Evolutionary conservation across 225 moss, liverwort and hornwort genomes (phyloP).

Genomic region (Sphagnum contortum): DNA sequence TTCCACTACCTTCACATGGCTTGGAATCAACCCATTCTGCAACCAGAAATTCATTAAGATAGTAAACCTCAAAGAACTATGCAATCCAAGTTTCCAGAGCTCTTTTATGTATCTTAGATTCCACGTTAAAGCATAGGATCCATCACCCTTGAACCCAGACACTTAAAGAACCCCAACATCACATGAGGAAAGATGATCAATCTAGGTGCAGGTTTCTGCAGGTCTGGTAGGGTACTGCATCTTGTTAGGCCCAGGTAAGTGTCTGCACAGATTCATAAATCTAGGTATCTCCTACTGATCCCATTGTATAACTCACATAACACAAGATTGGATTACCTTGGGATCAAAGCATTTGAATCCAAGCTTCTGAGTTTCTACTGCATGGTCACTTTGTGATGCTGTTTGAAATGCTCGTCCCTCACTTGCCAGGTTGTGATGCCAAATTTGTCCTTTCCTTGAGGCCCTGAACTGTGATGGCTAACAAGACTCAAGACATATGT

Average conservation of each 20-base stretch:
- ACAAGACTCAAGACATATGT: neutral
- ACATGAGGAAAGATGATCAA: no score
- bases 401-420: constrained; percentile 36
- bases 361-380: constrained; percentile 24
- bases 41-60: neutral
- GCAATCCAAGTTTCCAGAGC: neutral
- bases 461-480: constrained; percentile 17
- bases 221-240: neutral
- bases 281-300: no score
- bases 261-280: neutral
- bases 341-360: constrained; percentile 44
- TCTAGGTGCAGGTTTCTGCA: no score
- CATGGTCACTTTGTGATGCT: constrained; percentile 27
- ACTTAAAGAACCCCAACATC: no score
- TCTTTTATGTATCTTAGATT: neutral
- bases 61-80: neutral
- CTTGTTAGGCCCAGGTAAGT: neutral
- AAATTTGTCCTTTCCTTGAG: constrained; percentile 48
- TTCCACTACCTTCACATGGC: constrained; percentile 92
- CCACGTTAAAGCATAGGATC: no score
- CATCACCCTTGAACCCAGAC: no score
- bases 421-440: constrained; percentile 38
- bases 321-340: constrained; percentile 20
- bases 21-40: constrained; percentile 27
- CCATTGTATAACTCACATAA: no score